Conservation (phyloP, 1,139 yeast species). For the Lodderomyces margitis region DNA sequence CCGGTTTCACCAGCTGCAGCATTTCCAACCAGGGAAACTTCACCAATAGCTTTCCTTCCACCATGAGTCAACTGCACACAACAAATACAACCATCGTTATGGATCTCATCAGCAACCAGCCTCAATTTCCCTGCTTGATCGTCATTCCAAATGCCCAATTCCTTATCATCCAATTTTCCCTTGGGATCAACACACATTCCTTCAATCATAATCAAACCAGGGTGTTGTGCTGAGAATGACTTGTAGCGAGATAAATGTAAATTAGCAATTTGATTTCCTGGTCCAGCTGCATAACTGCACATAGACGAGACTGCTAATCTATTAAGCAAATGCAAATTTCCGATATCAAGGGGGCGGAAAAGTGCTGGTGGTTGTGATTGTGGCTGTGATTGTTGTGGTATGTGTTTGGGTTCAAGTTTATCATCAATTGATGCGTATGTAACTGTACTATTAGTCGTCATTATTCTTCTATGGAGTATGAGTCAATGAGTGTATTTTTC, state of each 20-base stretch:
- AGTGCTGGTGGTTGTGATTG: conserved; percentile 14
- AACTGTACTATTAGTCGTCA: not conserved
- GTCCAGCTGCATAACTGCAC: conserved; percentile 48
- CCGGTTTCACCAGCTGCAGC: conserved; percentile 24
- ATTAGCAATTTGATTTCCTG: conserved; percentile 36
- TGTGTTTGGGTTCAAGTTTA: not conserved
- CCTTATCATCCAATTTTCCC: conserved; percentile 43
- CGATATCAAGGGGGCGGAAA: conserved; percentile 18
- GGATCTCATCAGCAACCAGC: conserved; percentile 52
- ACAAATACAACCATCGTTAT: conserved; percentile 44
- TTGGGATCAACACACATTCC: conserved; percentile 45
- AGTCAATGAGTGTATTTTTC: not conserved
- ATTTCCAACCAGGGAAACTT: conserved; percentile 19
- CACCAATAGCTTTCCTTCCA: conserved; percentile 48
- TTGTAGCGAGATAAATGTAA: conserved; percentile 49
- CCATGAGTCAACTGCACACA: conserved; percentile 57
- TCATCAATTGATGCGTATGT: not conserved
- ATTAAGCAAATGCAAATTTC: conserved; percentile 33
- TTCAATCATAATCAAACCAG: conserved; percentile 55
- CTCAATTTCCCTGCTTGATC: conserved; percentile 48
- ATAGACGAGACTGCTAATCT: conserved; percentile 60
- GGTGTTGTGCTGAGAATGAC: conserved; percentile 41
- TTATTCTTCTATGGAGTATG: too few species aligned
- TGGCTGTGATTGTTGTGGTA: not conserved
- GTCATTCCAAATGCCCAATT: conserved; percentile 51